Evolutionary conservation across 2,329 filamentous ascomycete species (phyloP), one percentile per base, ranked within the genome.

Genomic region (Paraphaeosphaeria sporulosa): DNA sequence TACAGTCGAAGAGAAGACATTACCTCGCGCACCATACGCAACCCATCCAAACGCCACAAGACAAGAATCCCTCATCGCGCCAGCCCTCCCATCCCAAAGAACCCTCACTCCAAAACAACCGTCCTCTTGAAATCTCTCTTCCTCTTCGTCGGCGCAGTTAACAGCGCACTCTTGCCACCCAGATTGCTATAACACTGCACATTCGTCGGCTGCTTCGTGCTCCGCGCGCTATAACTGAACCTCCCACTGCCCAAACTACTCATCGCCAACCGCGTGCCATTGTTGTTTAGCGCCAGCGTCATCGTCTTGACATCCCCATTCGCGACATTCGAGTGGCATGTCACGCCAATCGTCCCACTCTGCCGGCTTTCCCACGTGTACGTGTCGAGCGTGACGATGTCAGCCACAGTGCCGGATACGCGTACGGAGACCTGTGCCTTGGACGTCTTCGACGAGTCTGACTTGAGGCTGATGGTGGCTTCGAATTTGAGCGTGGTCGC

Each of bases 261-360:
- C 64, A 76, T 71, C 2, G 63, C 48, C 1, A 71, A 53, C 7
- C 60, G 67, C 2, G 64, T 68, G 4, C 34, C 66, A 0, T 69
- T 68, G 34, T 62, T 66, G 38, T 69, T 75, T 8, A 78, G 55
- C 48, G 70, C 59, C n/a, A 79, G 52, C 1, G 61, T 66, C 67
- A 78, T 68, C 21, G 52, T 67, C 52, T 70, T 72, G 55, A 69
- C 71, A 19, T 69, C 67, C 17, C 72, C 71, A 34, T 76, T 76
- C 9, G 71, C 64, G 12, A 78, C 71, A 50, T 77, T 78, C 17
- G 74, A 76, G 32, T 69, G 71, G 42, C 75, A 77, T 1, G 67
- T 66, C 40, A 77, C 74, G 8, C 60, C 55, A 21, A 77, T 68
- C 12, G 71, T 72, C 10, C 77, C 76, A 1, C 69, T 68, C 38